Percentiles rank a stretch among this genome's conserved stretches.
phyloP scores from a whole-genome alignment of 2,329 filamentous ascomycete species.

The Emydomyces testavorans region DNA sequence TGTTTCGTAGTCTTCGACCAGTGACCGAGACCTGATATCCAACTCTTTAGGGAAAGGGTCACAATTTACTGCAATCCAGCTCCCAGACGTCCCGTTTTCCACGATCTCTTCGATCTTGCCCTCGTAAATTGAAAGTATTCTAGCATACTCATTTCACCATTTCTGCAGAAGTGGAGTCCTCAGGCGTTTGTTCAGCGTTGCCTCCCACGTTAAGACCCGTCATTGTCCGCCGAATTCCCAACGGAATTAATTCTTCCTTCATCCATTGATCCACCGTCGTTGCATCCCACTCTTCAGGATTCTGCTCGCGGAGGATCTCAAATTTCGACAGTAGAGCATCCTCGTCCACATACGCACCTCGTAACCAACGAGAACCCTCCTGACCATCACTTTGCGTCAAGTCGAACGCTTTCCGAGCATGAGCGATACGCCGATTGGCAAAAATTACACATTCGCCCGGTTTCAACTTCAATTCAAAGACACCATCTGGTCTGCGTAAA shows the following conservation, averaged over 20 bases:
- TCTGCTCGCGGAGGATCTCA: conserved; percentile 28
- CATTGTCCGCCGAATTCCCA: neutral
- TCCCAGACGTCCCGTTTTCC: neutral
- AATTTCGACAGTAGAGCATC: conserved; percentile 47
- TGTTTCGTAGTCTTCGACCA: too few species aligned
- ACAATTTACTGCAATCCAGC: neutral
- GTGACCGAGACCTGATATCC: too few species aligned
- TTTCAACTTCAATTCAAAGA: conserved; percentile 61
- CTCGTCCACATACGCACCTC: conserved; percentile 68
- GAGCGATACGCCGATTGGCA: conserved; percentile 73
- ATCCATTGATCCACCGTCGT: neutral
- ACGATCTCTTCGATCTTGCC: neutral
- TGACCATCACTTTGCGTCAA: conserved; percentile 31
- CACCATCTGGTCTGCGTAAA: conserved; percentile 46
- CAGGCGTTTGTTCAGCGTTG: neutral
- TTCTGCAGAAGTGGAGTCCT: too few species aligned
- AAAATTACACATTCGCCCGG: conserved; percentile 90
- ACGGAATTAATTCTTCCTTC: neutral
- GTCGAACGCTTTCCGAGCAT: conserved; percentile 70
- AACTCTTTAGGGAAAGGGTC: too few species aligned
- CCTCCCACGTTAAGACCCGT: neutral
- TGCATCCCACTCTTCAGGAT: conserved; percentile 1
- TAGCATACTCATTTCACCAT: neutral
- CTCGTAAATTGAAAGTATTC: neutral
- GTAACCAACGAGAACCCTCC: conserved; percentile 62